Evolutionary conservation across 495 filamentous ascomycete species (phyloP), one percentile per base, ranked within the genome.

Genomic region (Lepidopterella palustris): DNA sequence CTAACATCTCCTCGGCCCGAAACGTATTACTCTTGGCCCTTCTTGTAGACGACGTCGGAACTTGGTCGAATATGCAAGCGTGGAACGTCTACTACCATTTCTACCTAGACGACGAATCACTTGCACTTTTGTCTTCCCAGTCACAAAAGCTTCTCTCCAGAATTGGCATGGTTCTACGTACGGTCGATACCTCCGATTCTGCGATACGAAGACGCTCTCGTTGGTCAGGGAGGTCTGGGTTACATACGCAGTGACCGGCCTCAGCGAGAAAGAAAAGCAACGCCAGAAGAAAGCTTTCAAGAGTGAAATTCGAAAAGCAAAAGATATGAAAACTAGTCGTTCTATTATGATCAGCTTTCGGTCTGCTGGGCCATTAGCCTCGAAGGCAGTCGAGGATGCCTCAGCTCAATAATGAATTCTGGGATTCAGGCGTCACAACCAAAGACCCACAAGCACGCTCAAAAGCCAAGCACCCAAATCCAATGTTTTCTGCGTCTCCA

Each of bases 11-110:
- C 26, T 25, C 23, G 80, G 81, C 80, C 21, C 75, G 80, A 13
- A 83, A 84, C 57, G 68, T 82, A 55, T 45, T 84, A 4, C 57
- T 82, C 0, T 68, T 79, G 35, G 75, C 75, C 8, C 64, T 82
- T 2, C 61, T 81, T 39, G 53, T 77, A 3, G 78, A 80, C 27
- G 58, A 73, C 28, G 24, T 45, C 15, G 13, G 26, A 13, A 4
- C 3, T 18, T 1, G 5, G 21, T 10, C 24, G 15, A 2, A 57
- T 29, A 57, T 71, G 1, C 64, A 42, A 6, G 68, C 82, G 9
- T 85, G 80, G 81, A 73, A 78, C 32, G 74, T 83, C 55, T 84
- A 78, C 60, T 83, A 83, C 59, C 71, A 84, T 61, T 45, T 79
- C 24, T 75, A 73, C 53, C 64, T 85, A 5, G 70, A 77, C 58